Conservation (phyloP, 1,284 basidiomycete genomes). For the Apiotrichum sp. region DNA sequence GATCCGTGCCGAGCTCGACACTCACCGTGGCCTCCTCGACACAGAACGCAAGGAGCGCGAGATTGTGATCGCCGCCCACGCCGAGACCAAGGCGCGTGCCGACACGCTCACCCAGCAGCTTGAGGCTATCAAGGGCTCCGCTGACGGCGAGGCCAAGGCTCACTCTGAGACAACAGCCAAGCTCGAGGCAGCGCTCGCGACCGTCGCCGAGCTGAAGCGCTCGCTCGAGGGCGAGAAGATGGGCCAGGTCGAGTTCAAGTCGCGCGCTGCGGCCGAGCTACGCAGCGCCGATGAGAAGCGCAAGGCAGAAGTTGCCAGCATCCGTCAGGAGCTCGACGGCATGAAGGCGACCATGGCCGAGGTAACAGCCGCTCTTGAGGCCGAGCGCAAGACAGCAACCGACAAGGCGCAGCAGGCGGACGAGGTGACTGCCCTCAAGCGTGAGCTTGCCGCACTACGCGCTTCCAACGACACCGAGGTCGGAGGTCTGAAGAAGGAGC, state of each 20-base stretch:
- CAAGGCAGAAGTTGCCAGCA: constrained; percentile 7
- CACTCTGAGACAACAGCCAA: not conserved
- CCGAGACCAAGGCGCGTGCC: not conserved
- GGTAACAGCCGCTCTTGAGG: not conserved
- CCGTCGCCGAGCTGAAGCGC: constrained; percentile 11
- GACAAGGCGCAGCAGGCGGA: not conserved
- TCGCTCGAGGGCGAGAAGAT: constrained; percentile 1
- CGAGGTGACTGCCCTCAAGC: not conserved
- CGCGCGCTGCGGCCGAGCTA: not conserved
- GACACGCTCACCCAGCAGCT: constrained; percentile 10
- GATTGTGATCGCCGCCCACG: constrained; percentile 2
- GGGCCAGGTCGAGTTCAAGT: not conserved
- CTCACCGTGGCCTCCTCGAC: constrained; percentile 3
- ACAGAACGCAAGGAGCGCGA: constrained; percentile 4
- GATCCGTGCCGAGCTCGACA: constrained; percentile 9
- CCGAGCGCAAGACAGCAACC: not conserved
- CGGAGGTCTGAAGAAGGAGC: not conserved
- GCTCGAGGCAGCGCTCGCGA: not conserved
- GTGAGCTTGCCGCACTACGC: not conserved
- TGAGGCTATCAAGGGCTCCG: not conserved
- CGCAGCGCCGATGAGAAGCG: constrained; percentile 1
- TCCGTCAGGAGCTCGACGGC: not conserved
- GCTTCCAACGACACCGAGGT: not conserved
- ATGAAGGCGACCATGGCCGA: not conserved
- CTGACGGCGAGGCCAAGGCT: constrained; percentile 1